Conservation (phyloP, 345 rosid genomes). For the Diplotaxis tenuifolia region DNA sequence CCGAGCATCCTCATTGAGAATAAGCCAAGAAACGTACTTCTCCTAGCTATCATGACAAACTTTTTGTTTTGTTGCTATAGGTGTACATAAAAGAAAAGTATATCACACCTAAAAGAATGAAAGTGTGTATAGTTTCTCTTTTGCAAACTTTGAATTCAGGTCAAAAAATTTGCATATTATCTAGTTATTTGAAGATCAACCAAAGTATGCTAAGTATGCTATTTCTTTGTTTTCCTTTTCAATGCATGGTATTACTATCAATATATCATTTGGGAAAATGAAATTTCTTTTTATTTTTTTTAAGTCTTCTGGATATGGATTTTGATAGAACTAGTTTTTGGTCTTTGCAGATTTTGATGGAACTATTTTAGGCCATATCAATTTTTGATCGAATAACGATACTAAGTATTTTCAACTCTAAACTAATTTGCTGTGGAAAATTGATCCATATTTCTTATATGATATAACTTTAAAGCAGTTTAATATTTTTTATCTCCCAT, state of each 20-base stretch:
- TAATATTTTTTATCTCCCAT: not conserved
- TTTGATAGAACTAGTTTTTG: not conserved
- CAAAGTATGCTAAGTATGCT: no score
- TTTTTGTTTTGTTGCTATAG: not conserved
- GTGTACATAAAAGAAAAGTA: not conserved
- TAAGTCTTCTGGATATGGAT: not conserved
- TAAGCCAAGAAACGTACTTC: not conserved
- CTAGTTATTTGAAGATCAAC: not conserved
- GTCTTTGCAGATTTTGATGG: not conserved
- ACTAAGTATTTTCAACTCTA: no score
- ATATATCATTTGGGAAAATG: not conserved
- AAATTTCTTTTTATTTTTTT: not conserved
- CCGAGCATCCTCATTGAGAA: constrained; percentile 10
- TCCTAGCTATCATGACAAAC: not conserved
- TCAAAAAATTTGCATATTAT: not conserved
- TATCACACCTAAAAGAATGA: not conserved
- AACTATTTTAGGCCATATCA: not conserved
- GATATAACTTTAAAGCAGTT: not conserved
- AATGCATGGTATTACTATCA: not conserved
- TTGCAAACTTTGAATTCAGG: not conserved
- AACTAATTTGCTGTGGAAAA: not conserved
- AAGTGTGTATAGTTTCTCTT: not conserved
- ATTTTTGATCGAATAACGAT: no score
- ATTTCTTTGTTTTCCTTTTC: not conserved
- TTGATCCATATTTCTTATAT: no score